Evolutionary conservation across 371 early-diverging fungal species (phyloP).

Genomic region (Apophysomyces sp.): DNA sequence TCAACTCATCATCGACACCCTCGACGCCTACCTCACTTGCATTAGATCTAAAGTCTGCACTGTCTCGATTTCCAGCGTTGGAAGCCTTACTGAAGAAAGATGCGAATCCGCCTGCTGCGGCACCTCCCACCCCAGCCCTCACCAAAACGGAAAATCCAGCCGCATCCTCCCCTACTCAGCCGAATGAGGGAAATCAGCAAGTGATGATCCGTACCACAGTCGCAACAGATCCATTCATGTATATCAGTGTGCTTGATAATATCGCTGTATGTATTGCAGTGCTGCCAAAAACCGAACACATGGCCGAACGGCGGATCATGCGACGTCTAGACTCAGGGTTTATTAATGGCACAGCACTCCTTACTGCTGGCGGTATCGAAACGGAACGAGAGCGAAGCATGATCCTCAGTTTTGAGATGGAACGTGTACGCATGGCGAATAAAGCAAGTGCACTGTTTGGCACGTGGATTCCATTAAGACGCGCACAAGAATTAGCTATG

Average conservation of each 20-base stretch:
- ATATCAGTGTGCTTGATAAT: slow-evolving; percentile 61
- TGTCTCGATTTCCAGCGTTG: slow-evolving; percentile 6
- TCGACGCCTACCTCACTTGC: background rate
- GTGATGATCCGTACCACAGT: slow-evolving; percentile 9
- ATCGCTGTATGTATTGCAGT: slow-evolving; percentile 63
- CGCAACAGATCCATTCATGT: slow-evolving; percentile 46
- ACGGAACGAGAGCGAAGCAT: slow-evolving; percentile 74
- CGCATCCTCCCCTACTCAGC: background rate
- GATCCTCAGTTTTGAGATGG: slow-evolving; percentile 75
- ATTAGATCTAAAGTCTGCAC: slow-evolving; percentile 6
- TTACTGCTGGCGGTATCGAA: slow-evolving; percentile 77
- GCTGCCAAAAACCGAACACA: slow-evolving; percentile 34
- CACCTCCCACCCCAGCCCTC: background rate
- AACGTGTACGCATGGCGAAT: slow-evolving; percentile 64
- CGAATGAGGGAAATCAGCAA: slow-evolving; percentile 2
- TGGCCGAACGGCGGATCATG: slow-evolving; percentile 50
- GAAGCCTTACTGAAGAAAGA: slow-evolving; percentile 25
- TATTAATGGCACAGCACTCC: slow-evolving; percentile 75
- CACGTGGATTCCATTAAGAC: slow-evolving; percentile 80
- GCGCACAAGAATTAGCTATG: slow-evolving; percentile 73
- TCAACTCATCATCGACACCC: background rate
- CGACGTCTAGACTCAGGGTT: slow-evolving; percentile 68
- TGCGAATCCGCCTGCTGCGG: background rate
- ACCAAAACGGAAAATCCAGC: background rate
- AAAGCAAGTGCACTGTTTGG: slow-evolving; percentile 65